Evolutionary conservation across 75 land plant genomes (phyloP).

Genomic region (Cupressus sempervirens): DNA sequence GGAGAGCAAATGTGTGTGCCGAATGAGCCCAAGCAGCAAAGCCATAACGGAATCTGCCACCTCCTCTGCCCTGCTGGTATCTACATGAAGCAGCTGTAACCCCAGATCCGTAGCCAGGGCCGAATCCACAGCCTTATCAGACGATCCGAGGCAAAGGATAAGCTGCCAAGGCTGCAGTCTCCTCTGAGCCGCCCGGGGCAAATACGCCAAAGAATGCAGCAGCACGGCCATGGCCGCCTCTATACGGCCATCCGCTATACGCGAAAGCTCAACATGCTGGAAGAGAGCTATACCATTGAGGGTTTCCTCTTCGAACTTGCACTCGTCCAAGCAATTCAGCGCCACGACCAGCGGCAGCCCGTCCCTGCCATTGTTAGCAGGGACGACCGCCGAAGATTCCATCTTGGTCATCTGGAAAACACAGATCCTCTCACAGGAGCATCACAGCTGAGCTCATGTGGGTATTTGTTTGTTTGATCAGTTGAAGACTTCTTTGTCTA

Average conservation of each 20-base stretch:
- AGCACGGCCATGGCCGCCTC: constrained; percentile 89
- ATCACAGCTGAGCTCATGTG: not conserved
- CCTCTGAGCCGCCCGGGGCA: constrained; percentile 97
- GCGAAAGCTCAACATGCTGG: constrained; percentile 75
- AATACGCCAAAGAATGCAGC: constrained; percentile 85
- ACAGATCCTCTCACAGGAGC: not conserved
- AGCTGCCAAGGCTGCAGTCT: constrained; percentile 95
- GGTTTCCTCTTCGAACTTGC: constrained; percentile 55
- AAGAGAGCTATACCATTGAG: constrained; percentile 64
- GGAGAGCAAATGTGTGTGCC: constrained; percentile 80
- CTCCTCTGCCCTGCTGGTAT: constrained; percentile 84
- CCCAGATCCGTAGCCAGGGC: constrained; percentile 89
- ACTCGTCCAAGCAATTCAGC: constrained; percentile 90
- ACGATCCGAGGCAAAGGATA: constrained; percentile 83
- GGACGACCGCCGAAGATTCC: not conserved
- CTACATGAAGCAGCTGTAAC: constrained; percentile 85
- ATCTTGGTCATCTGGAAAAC: not conserved
- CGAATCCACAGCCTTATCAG: constrained; percentile 84
- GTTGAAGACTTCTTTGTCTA: no score
- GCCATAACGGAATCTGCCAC: constrained; percentile 97
- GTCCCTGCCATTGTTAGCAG: not conserved
- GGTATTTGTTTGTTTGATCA: no score
- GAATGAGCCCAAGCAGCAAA: constrained; percentile 66
- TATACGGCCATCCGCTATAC: constrained; percentile 70
- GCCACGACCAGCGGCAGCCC: constrained; percentile 61